phyloP scores from a whole-genome alignment of 352 stramenopile genomes.

The Phytophthora cryptogea region DNA sequence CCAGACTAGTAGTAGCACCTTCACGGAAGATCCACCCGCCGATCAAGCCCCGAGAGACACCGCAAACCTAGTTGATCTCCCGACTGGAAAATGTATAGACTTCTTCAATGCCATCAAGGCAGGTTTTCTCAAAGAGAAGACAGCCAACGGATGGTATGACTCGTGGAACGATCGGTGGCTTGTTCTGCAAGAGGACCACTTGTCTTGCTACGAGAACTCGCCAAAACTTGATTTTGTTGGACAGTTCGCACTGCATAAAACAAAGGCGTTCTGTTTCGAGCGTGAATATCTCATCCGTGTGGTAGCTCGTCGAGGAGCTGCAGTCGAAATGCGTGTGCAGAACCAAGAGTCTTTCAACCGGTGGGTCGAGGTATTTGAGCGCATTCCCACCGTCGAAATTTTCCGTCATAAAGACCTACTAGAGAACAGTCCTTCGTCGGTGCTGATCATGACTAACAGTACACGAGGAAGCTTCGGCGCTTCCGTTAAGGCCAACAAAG shows the following conservation, averaged over 20 bases:
- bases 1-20: conserved; percentile 31
- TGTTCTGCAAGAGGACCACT: conserved; percentile 72
- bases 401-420: conserved; percentile 76
- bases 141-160: conserved; percentile 81
- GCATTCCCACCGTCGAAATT: conserved; percentile 61
- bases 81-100: conserved; percentile 64
- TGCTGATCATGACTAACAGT: conserved; percentile 69
- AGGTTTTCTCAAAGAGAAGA: conserved; percentile 76
- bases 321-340: conserved; percentile 80
- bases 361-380: conserved; percentile 68
- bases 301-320: conserved; percentile 65
- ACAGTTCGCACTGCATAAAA: conserved; percentile 71
- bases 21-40: conserved; percentile 19
- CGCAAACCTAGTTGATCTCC: conserved; percentile 58
- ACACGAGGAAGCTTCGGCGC: conserved; percentile 26
- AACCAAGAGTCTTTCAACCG: conserved; percentile 78
- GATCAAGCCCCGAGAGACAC: conserved; percentile 23
- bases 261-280: conserved; percentile 75
- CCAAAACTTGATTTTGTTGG: conserved; percentile 72
- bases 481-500: conserved; percentile 15
- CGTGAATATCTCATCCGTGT: conserved; percentile 79
- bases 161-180: conserved; percentile 83
- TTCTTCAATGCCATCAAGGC: conserved; percentile 83
- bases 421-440: conserved; percentile 80
- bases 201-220: conserved; percentile 85